Conservation (phyloP, 148 eudicot genomes). For the Suaeda aralocaspica region DNA sequence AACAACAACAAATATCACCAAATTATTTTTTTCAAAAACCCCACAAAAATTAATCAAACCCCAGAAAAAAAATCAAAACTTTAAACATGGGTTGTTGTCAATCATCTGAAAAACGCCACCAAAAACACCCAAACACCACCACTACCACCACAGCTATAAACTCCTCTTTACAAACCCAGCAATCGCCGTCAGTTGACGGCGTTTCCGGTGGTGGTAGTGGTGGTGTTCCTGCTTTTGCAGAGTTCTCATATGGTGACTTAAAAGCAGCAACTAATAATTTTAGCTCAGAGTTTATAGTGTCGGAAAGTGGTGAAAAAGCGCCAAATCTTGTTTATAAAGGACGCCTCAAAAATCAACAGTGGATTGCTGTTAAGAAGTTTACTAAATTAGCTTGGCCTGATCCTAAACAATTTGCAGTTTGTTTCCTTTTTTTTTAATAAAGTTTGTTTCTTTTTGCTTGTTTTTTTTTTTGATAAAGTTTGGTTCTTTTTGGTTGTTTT, state of each 20-base stretch:
- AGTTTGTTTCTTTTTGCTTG: neutral
- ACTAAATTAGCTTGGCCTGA: slow-evolving; percentile 83
- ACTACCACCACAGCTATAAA: slow-evolving; percentile 10
- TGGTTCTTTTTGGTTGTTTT: neutral
- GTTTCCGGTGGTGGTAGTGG: neutral
- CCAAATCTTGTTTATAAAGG: slow-evolving; percentile 78
- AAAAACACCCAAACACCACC: slow-evolving; percentile 19
- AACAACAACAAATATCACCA: neutral
- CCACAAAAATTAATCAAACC: neutral
- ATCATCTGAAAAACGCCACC: slow-evolving; percentile 46
- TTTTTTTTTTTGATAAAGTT: too few relatives aligned
- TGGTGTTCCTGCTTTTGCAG: slow-evolving; percentile 48
- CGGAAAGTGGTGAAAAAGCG: slow-evolving; percentile 74
- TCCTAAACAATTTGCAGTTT: slow-evolving; percentile 77
- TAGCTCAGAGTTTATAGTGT: slow-evolving; percentile 59
- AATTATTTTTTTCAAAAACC: too few relatives aligned
- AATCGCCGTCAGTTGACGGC: slow-evolving; percentile 19
- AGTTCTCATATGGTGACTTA: slow-evolving; percentile 55
- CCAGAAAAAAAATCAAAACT: neutral
- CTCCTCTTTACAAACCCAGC: slow-evolving; percentile 18
- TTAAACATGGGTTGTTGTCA: slow-evolving; percentile 55
- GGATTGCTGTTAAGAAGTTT: slow-evolving; percentile 85
- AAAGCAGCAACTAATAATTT: slow-evolving; percentile 71
- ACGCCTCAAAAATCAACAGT: slow-evolving; percentile 47
- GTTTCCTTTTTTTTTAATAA: neutral